Conservation (phyloP, 2,329 filamentous ascomycete species). For the Diaporthe citriasiana region DNA sequence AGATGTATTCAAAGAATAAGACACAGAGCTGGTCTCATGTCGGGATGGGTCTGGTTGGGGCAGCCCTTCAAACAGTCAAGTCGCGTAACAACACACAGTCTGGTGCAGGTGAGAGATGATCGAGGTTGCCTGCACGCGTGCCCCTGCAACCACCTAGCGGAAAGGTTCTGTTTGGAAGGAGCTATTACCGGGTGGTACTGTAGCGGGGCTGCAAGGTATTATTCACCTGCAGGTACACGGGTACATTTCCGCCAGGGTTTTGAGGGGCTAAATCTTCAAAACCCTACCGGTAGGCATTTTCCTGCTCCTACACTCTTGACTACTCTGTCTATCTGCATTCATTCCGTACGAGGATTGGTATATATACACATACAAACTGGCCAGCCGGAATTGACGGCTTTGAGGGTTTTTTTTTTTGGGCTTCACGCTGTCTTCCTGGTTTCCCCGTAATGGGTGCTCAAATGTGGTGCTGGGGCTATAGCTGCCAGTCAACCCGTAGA, state of each 20-base stretch:
- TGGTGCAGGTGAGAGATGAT: conserved; percentile 3
- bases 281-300: background rate
- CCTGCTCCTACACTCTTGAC: background rate
- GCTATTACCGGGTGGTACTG: background rate
- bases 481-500: no score
- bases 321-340: no score
- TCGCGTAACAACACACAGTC: background rate
- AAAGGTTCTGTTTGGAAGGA: conserved; percentile 1
- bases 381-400: background rate
- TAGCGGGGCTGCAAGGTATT: background rate
- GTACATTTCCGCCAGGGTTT: conserved; percentile 12
- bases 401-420: no score
- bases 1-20: background rate
- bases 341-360: background rate
- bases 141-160: conserved; percentile 14
- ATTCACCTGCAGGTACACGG: background rate
- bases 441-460: no score
- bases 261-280: background rate
- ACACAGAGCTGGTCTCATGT: background rate
- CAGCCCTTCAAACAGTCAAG: conserved; percentile 3
- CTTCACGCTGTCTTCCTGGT: no score
- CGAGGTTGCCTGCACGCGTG: conserved; percentile 16
- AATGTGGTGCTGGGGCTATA: no score
- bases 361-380: background rate
- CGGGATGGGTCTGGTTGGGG: background rate